A percentile compares a stretch with the other conserved stretches of the same genome.
Conservation (phyloP, 176 grass and related monocot species). For the Oryza meyeriana region DNA sequence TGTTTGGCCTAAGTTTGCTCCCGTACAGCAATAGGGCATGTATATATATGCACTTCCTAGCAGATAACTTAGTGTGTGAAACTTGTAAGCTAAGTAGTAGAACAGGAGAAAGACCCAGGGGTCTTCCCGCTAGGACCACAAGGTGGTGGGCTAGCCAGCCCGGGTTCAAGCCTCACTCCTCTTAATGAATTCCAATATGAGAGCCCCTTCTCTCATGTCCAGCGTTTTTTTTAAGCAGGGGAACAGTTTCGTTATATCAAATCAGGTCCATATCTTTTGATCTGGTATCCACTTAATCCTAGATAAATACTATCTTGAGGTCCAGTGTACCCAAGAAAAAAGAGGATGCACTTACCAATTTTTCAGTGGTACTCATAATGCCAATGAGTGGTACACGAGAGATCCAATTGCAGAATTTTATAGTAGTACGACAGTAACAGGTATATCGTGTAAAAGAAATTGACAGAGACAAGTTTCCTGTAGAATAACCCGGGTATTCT, state of each 20-base stretch:
- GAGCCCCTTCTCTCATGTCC: too few relatives aligned
- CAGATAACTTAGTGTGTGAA: neutral
- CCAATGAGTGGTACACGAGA: conserved; percentile 41
- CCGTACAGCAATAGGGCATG: neutral
- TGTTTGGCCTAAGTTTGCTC: neutral
- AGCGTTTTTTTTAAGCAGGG: too few relatives aligned
- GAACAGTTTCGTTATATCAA: conserved; percentile 20
- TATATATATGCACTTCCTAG: neutral
- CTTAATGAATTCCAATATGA: too few relatives aligned
- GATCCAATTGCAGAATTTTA: conserved; percentile 39
- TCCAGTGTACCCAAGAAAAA: conserved; percentile 27
- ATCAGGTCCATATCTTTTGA: conserved; percentile 51
- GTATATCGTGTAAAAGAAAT: conserved; percentile 25
- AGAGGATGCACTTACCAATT: conserved; percentile 37
- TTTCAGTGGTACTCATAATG: conserved; percentile 27
- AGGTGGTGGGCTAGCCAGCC: too few relatives aligned
- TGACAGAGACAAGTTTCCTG: conserved; percentile 20
- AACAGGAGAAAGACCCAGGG: too few relatives aligned
- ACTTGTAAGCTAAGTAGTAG: conserved; percentile 42
- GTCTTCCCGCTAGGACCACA: too few relatives aligned
- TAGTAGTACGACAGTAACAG: conserved; percentile 28
- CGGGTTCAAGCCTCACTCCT: too few relatives aligned
- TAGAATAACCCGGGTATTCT: conserved; percentile 18
- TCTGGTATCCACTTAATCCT: conserved; percentile 48
- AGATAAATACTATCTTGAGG: conserved; percentile 38